Conservation (phyloP, 2,329 filamentous ascomycete species). For the Bipolaris sorokiniana region DNA sequence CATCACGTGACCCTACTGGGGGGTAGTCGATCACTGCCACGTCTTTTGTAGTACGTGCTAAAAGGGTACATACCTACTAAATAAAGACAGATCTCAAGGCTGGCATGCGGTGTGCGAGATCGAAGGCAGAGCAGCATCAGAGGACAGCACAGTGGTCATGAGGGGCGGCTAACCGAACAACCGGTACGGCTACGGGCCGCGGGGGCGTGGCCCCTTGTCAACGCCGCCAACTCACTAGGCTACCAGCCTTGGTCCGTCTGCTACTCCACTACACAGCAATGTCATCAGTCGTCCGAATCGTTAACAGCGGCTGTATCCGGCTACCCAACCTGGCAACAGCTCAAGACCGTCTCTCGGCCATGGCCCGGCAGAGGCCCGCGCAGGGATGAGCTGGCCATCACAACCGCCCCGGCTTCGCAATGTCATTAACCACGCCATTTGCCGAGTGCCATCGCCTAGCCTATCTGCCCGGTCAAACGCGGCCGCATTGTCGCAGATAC, state of each 20-base stretch:
- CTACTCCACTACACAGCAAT: background rate
- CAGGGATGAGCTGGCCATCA: conserved; percentile 7
- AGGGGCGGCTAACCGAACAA: conserved; percentile 6
- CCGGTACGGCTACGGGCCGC: conserved; percentile 12
- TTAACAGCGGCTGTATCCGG: background rate
- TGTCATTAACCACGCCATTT: conserved; percentile 5
- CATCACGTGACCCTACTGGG: too few relatives aligned
- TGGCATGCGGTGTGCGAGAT: background rate
- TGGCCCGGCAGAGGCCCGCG: background rate
- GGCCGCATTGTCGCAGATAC: conserved; percentile 12
- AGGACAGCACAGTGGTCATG: background rate
- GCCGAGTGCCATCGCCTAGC: conserved; percentile 11
- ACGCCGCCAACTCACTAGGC: background rate
- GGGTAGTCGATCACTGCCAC: background rate
- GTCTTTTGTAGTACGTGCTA: background rate
- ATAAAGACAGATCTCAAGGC: background rate
- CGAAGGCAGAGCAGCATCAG: background rate
- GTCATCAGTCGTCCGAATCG: background rate
- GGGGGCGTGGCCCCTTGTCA: conserved; percentile 5
- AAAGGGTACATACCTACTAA: background rate
- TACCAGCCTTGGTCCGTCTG: background rate
- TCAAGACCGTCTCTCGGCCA: background rate
- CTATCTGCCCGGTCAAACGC: conserved; percentile 16
- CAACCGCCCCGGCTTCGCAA: conserved; percentile 3
- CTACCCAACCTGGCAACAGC: background rate